Evolutionary conservation across 179 eudicot genomes (phyloP).

Genomic region (Nepenthes alata): DNA sequence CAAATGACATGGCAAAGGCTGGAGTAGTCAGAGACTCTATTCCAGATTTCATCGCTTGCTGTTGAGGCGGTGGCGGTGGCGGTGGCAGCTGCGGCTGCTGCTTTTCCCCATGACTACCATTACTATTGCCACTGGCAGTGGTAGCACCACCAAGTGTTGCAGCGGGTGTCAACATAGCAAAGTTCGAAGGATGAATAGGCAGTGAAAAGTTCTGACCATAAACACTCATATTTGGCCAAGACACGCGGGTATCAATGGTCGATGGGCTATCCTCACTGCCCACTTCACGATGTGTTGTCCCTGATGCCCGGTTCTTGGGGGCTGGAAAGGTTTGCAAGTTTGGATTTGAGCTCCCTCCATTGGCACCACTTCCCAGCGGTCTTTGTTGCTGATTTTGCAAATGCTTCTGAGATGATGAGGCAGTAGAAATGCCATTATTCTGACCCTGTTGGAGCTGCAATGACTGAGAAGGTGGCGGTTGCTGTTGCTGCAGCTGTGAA

Average conservation of each 20-base stretch:
- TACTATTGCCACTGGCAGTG: slow-evolving; percentile 14
- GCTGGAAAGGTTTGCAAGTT: slow-evolving; percentile 41
- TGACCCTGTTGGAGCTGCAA: slow-evolving; percentile 40
- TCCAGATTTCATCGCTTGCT: slow-evolving; percentile 26
- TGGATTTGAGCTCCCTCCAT: slow-evolving; percentile 29
- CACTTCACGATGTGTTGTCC: slow-evolving; percentile 32
- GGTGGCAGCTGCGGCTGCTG: slow-evolving; percentile 41
- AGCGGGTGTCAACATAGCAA: slow-evolving; percentile 55
- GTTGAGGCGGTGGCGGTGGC: slow-evolving; percentile 49
- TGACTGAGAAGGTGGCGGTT: slow-evolving; percentile 26
- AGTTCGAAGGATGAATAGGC: slow-evolving; percentile 71
- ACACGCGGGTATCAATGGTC: slow-evolving; percentile 54
- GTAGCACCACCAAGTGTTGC: slow-evolving; percentile 23
- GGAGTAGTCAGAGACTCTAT: slow-evolving; percentile 34
- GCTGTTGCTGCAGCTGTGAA: slow-evolving; percentile 60
- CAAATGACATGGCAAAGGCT: slow-evolving; percentile 69
- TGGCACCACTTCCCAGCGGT: slow-evolving; percentile 28
- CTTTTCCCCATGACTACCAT: slow-evolving; percentile 45
- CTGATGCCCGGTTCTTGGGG: slow-evolving; percentile 35
- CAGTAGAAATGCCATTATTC: slow-evolving; percentile 39
- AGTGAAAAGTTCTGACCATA: slow-evolving; percentile 63
- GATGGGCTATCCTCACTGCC: slow-evolving; percentile 78
- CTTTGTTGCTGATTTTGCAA: slow-evolving; percentile 51
- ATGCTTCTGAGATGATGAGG: slow-evolving; percentile 78
- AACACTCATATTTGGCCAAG: slow-evolving; percentile 44